Evolutionary conservation across 805 yeast species (phyloP).

Genomic region (Sugiyamaella americana): DNA sequence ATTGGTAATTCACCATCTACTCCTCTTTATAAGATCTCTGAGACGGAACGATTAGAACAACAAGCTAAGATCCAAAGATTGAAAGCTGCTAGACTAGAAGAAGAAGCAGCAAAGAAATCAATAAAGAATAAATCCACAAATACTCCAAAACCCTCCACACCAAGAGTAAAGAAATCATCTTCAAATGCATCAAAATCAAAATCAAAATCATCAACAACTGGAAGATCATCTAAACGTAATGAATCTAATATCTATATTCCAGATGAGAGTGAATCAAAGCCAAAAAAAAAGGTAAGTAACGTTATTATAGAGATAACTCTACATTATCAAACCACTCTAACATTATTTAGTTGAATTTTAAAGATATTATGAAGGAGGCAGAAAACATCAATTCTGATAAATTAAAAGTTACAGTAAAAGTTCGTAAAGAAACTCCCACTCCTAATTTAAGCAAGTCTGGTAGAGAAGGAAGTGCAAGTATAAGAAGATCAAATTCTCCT

Average conservation of each 20-base stretch:
- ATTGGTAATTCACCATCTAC: not conserved
- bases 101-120: conserved; percentile 10
- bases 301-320: conserved; percentile 6
- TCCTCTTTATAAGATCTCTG: not conserved
- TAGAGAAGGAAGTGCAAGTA: not conserved
- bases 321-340: conserved; percentile 25
- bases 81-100: conserved; percentile 26
- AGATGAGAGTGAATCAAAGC: not conserved
- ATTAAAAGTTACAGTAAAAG: conserved; percentile 39
- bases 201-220: conserved; percentile 1
- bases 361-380: conserved; percentile 66
- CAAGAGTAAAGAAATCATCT: too few species aligned
- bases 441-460: conserved; percentile 15
- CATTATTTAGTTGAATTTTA: conserved; percentile 41
- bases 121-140: conserved; percentile 29
- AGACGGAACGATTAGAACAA: not conserved
- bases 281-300: not conserved
- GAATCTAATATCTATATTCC: not conserved
- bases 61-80: conserved; percentile 22
- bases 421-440: conserved; percentile 20
- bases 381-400: conserved; percentile 48
- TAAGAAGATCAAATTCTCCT: not conserved
- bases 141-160: too few species aligned
- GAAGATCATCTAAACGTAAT: not conserved
- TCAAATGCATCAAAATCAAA: not conserved